phyloP scores from a whole-genome alignment of 2,329 filamentous ascomycete species.

The Aspergillaceae sp. region DNA sequence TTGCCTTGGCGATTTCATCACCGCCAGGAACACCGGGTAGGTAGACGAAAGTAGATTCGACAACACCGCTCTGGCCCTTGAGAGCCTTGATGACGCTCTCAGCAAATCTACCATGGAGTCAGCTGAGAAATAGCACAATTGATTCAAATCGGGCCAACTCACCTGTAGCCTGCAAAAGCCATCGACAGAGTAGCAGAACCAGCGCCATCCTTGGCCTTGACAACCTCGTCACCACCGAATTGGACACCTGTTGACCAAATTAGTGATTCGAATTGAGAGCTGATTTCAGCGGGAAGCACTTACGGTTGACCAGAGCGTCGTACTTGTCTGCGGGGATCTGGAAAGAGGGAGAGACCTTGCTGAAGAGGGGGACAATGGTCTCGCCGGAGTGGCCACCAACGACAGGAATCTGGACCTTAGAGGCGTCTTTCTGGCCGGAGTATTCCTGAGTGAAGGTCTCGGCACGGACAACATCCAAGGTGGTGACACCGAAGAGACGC shows the following conservation, averaged over 20 bases:
- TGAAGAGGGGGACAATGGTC: conserved; percentile 97
- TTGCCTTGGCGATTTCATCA: conserved; percentile 73
- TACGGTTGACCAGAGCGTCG: conserved; percentile 77
- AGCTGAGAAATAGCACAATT: conserved; percentile 4
- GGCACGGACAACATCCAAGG: conserved; percentile 93
- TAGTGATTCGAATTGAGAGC: neutral
- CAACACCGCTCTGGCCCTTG: conserved; percentile 82
- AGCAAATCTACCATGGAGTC: conserved; percentile 58
- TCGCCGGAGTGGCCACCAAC: conserved; percentile 95
- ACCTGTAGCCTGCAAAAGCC: conserved; percentile 93
- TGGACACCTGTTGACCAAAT: conserved; percentile 55
- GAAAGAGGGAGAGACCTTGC: conserved; percentile 72
- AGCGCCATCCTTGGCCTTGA: conserved; percentile 86
- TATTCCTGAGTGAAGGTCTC: conserved; percentile 92
- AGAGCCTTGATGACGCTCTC: conserved; percentile 85
- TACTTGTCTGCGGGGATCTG: conserved; percentile 83
- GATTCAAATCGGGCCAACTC: too few relatives aligned
- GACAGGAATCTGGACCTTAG: conserved; percentile 79
- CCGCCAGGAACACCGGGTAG: conserved; percentile 82
- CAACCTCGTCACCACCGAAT: conserved; percentile 95
- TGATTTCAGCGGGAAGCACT: conserved; percentile 18
- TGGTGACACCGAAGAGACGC: conserved; percentile 97
- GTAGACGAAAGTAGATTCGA: conserved; percentile 95
- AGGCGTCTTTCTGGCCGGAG: conserved; percentile 70
- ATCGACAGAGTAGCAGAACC: conserved; percentile 89